A percentile compares a stretch with the other conserved stretches of the same genome.
These are phyloP conservation scores for Clathrus columnatus DNA, from an alignment of 768 basidiomycete species.

Conservation along the genomic window DNA sequence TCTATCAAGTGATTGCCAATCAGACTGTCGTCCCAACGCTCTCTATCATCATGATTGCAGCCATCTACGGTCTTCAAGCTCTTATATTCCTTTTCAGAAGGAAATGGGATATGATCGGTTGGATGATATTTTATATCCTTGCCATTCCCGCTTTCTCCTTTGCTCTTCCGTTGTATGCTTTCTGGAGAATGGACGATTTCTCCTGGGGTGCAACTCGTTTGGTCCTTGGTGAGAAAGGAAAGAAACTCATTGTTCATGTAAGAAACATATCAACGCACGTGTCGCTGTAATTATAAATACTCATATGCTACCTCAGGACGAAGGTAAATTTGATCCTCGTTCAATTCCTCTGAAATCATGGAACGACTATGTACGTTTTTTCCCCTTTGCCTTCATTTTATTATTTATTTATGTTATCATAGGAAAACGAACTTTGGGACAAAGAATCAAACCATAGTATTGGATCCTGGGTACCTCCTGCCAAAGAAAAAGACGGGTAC, in stretches of 20 bases:
- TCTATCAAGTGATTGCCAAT: constrained; percentile 66
- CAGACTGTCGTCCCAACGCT: constrained; percentile 64
- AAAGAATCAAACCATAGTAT: constrained; percentile 95
- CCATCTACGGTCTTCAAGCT: constrained; percentile 91
- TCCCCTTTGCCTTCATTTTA: not conserved
- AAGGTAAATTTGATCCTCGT: constrained; percentile 93
- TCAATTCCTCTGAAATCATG: constrained; percentile 93
- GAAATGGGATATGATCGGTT: constrained; percentile 98
- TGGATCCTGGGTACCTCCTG: constrained; percentile 83
- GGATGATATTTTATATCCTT: constrained; percentile 94
- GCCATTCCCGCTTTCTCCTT: constrained; percentile 93
- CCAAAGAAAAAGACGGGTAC: constrained; percentile 62
- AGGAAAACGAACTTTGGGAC: constrained; percentile 97
- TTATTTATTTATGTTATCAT: constrained; percentile 5
- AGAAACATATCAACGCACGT: constrained; percentile 22
- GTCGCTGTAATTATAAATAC: constrained; percentile 4
- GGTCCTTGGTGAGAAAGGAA: constrained; percentile 89
- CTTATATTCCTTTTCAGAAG: constrained; percentile 85
- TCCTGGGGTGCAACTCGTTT: constrained; percentile 91
- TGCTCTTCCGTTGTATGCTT: constrained; percentile 87
- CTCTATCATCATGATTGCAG: constrained; percentile 87
- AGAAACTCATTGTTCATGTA: constrained; percentile 92
- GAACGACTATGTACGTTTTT: constrained; percentile 76
- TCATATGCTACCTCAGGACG: constrained; percentile 51
- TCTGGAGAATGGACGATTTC: constrained; percentile 99